These are phyloP conservation scores for Microbotryomycetes sp. DNA, from an alignment of 1,284 basidiomycete species.

Conservation along the genomic window DNA sequence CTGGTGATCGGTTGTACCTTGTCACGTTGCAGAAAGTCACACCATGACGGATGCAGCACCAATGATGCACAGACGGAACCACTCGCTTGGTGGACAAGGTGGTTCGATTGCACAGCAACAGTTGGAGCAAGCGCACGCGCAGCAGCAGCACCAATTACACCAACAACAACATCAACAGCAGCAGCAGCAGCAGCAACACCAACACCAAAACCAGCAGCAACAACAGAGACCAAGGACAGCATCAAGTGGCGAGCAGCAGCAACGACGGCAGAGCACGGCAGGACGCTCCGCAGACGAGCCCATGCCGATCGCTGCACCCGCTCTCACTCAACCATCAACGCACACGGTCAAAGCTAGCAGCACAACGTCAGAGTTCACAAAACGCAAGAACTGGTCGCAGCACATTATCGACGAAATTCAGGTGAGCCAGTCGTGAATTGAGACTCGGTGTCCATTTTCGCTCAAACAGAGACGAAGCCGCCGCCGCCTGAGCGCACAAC, in stretches of 20 bases:
- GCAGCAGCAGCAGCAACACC: neutral
- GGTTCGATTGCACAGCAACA: neutral
- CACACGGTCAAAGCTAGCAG: constrained; percentile 31
- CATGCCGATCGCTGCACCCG: constrained; percentile 1
- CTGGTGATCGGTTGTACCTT: neutral
- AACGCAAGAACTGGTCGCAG: constrained; percentile 76
- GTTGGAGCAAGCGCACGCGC: neutral
- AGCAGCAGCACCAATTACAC: neutral
- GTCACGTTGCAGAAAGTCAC: neutral
- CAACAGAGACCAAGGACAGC: neutral
- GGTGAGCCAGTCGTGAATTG: constrained; percentile 7
- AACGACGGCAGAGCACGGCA: neutral
- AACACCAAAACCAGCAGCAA: neutral
- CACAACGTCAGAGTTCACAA: constrained; percentile 64
- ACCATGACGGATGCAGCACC: neutral
- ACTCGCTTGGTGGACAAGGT: neutral
- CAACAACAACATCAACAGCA: neutral
- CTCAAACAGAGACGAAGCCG: too few species aligned
- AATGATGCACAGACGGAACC: neutral
- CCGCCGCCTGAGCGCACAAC: neutral
- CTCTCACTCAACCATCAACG: constrained; percentile 1
- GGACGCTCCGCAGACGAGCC: neutral
- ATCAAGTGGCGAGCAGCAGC: neutral
- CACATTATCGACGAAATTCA: constrained; percentile 68
- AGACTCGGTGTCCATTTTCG: too few species aligned